Evolutionary conservation across 176 grass and related monocot genomes (phyloP).

Genomic region (Miscanthus lutarioriparius): DNA sequence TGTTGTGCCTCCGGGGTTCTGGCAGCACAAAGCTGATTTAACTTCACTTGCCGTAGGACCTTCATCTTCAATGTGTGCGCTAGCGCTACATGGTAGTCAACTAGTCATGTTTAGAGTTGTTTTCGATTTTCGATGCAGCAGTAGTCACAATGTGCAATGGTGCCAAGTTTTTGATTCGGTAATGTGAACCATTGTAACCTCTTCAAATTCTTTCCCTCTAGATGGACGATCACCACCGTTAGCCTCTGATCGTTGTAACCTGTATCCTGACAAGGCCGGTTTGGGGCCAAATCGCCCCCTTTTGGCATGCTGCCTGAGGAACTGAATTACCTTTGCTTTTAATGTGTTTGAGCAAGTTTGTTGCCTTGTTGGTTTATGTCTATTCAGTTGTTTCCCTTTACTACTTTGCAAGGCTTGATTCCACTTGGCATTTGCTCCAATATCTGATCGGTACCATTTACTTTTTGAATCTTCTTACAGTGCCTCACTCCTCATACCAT

Average conservation of each 20-base stretch:
- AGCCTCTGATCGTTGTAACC: no score
- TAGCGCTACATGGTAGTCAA: not conserved
- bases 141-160: not conserved
- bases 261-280: no score
- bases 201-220: no score
- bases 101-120: not conserved
- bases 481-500: not conserved
- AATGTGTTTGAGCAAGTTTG: not conserved
- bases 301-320: not conserved
- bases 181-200: no score
- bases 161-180: no score
- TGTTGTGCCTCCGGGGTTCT: not conserved
- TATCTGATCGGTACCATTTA: slow-evolving; percentile 30
- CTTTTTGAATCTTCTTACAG: not conserved
- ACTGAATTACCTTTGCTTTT: slow-evolving; percentile 7
- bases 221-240: no score
- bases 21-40: not conserved
- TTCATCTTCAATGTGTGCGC: not conserved
- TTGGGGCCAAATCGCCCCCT: not conserved
- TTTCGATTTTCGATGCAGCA: not conserved
- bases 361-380: not conserved
- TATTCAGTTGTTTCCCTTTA: not conserved
- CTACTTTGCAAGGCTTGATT: not conserved
- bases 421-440: not conserved
- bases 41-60: not conserved